Evolutionary conservation across 371 early-diverging fungal species (phyloP), one percentile per base, ranked within the genome.

Genomic region (Batrachochytrium dendrobatidis): DNA sequence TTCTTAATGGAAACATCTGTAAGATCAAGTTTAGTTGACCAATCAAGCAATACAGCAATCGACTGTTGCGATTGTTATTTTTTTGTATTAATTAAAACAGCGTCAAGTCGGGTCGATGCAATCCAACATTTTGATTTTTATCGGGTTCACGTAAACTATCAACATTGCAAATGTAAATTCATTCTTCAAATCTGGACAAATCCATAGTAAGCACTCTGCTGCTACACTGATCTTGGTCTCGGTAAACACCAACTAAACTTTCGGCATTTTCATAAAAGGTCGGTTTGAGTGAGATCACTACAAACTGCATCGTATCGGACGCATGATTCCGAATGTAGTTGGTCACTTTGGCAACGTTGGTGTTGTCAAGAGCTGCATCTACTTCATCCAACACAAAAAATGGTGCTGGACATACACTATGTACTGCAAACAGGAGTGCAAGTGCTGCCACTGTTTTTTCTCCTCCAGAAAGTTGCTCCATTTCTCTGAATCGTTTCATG

Each of bases 351-450:
- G 85, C 77, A 5, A 99, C 99, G 70, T 99, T 99, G 54, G 89
- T 83, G 71, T 93, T 93, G 70, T 99, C 99, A 34, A 99, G 78
- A 0, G 99, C 99, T 6, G 99, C 95, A 76, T 99, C 99, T 6
- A 99, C 92, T 75, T 99, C 99, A 71, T 99, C 99, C 61, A 99
- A 80, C 4, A 99, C 92, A 83, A 99, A 98, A 82, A 99, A 99
- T 1, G 99, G 99, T 8, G 99, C 86, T 17, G 97, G 98, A 35
- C 86, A 87, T 75, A 84, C 95, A 71, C 86, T 83, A 70, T 98
- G 95, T 64, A 99, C 87, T 34, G 99, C 97, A 78, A 99, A 95
- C 62, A 99, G 80, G 50, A 99, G 76, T 15, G 98, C 94, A 25
- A 99, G 73, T 1, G 96, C 94, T 0, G 98, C 98, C 26, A 99